Conservation (phyloP, 192 early-diverging fungal species). For the Ambispora gerdemannii region DNA sequence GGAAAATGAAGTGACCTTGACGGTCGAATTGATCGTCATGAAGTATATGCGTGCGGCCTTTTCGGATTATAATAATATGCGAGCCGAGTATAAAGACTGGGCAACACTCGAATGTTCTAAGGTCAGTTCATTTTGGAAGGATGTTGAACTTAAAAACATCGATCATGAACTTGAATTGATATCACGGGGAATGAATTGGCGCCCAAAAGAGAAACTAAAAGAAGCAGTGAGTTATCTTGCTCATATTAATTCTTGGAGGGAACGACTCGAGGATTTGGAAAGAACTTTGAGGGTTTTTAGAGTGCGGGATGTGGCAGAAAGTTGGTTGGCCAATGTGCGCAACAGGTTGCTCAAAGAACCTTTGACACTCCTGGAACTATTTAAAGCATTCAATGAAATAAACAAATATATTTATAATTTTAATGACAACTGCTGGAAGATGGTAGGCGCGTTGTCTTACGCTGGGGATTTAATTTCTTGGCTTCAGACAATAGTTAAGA, state of each 20-base stretch:
- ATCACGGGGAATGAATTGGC: background rate
- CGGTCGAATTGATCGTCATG: background rate
- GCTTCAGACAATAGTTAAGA: background rate
- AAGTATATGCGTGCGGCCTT: background rate
- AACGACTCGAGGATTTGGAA: background rate
- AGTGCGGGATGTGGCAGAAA: background rate
- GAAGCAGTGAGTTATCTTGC: background rate
- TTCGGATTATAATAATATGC: background rate
- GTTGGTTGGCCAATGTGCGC: background rate
- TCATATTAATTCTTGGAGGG: background rate
- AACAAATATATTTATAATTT: background rate
- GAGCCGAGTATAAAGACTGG: slow-evolving; percentile 17
- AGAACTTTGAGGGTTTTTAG: background rate
- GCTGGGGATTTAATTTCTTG: slow-evolving; percentile 16
- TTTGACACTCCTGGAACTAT: background rate
- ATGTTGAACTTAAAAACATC: background rate
- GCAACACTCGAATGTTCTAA: background rate
- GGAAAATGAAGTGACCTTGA: background rate
- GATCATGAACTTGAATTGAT: background rate
- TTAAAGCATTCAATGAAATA: background rate
- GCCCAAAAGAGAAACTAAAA: background rate
- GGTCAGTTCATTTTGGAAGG: background rate
- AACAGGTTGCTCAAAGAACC: background rate
- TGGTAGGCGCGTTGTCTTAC: background rate
- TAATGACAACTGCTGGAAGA: background rate